Conservation (phyloP, 176 grass and related monocot species). For the Oryza officinalis region DNA sequence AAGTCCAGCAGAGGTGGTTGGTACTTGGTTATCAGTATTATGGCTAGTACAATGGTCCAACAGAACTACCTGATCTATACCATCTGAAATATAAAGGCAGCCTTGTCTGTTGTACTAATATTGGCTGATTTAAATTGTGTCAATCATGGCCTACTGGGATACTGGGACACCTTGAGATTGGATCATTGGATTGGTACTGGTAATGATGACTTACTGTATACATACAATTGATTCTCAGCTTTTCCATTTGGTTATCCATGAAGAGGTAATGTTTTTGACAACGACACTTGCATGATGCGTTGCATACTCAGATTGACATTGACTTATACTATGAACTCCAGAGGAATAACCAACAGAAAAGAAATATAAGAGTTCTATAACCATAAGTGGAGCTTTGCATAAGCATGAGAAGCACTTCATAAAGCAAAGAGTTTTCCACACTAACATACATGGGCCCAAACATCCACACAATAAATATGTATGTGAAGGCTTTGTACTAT, state of each 20-base stretch:
- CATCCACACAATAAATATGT: neutral
- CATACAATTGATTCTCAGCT: neutral
- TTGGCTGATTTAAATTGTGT: neutral
- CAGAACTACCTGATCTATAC: neutral
- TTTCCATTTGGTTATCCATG: neutral
- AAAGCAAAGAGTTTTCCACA: neutral
- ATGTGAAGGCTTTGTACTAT: neutral
- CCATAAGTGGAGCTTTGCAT: neutral
- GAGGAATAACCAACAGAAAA: neutral
- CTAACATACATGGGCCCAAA: neutral
- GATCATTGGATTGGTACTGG: neutral
- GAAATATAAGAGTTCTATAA: neutral
- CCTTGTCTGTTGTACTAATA: neutral
- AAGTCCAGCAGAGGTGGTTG: neutral
- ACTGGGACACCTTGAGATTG: neutral
- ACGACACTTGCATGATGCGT: constrained; percentile 4
- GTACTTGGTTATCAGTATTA: constrained; percentile 9
- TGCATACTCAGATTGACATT: neutral
- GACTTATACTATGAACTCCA: neutral
- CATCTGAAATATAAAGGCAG: neutral
- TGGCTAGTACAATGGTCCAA: neutral
- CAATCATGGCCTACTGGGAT: neutral
- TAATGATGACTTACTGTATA: too few relatives aligned
- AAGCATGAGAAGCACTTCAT: neutral
- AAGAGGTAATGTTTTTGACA: neutral